Conservation (phyloP, 176 grass and related monocot species). For the Panicum miliaceum region DNA sequence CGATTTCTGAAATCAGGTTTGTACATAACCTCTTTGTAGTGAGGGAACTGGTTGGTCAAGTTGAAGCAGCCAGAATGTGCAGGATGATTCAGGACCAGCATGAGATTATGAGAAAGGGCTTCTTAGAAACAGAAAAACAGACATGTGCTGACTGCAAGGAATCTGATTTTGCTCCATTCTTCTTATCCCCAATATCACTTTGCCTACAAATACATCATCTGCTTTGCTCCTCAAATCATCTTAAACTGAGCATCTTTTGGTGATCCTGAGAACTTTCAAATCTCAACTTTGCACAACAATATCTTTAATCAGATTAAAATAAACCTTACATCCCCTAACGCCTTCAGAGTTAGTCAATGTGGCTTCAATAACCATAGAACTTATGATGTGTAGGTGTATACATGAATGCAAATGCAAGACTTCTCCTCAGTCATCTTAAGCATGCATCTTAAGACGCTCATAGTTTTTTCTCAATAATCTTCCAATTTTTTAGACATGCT, state of each 20-base stretch:
- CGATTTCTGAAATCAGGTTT: constrained; percentile 45
- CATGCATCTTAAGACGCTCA: neutral
- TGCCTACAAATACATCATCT: neutral
- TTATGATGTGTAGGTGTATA: neutral
- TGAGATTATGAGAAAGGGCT: constrained; percentile 3
- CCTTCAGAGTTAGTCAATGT: neutral
- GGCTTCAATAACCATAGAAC: neutral
- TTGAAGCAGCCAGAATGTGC: constrained; percentile 62
- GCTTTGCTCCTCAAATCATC: neutral
- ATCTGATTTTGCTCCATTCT: neutral
- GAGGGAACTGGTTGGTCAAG: constrained; percentile 57
- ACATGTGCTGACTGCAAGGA: neutral
- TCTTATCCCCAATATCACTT: neutral
- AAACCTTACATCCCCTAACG: neutral
- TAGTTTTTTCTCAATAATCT: neutral
- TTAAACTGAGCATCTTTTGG: neutral
- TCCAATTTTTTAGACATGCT: neutral
- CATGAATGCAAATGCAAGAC: neutral
- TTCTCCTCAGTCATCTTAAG: neutral
- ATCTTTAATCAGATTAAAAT: constrained; percentile 21
- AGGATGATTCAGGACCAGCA: constrained; percentile 66
- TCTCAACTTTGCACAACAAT: neutral
- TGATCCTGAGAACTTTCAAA: constrained; percentile 1
- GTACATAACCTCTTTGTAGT: constrained; percentile 64
- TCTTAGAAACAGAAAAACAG: neutral